phyloP scores from a whole-genome alignment of 176 grass and related monocot species.

The Elaeis guineensis region DNA sequence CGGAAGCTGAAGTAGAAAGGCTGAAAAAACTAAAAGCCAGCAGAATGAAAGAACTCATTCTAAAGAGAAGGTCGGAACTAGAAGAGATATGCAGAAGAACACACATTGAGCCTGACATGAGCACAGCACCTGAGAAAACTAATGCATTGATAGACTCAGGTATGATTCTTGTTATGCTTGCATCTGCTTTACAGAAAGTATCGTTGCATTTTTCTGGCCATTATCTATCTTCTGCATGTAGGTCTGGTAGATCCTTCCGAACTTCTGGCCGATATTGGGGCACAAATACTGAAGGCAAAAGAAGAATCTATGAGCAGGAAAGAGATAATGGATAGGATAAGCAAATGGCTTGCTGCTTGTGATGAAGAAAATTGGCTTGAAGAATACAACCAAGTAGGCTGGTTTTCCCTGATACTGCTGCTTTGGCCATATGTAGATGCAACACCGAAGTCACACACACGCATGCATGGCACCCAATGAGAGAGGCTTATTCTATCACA shows the following conservation, averaged over 20 bases:
- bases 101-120: slow-evolving; percentile 80
- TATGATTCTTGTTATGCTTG: slow-evolving; percentile 22
- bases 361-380: slow-evolving; percentile 94
- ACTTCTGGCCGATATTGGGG: slow-evolving; percentile 69
- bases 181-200: no score
- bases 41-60: slow-evolving; percentile 76
- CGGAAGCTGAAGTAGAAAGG: slow-evolving; percentile 60
- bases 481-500: no score
- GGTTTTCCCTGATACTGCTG: not conserved
- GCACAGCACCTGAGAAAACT: slow-evolving; percentile 69
- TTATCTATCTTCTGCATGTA: slow-evolving; percentile 22
- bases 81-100: slow-evolving; percentile 82
- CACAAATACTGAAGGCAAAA: slow-evolving; percentile 72
- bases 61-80: slow-evolving; percentile 66
- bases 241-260: slow-evolving; percentile 75
- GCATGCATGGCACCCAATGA: no score
- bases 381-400: slow-evolving; percentile 83
- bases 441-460: not conserved
- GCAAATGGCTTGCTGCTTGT: slow-evolving; percentile 86
- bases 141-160: slow-evolving; percentile 81
- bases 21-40: slow-evolving; percentile 74
- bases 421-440: not conserved
- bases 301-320: slow-evolving; percentile 82
- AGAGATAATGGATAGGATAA: slow-evolving; percentile 91
- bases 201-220: not conserved